A percentile compares a stretch with the other conserved stretches of the same genome.
Evolutionary conservation across 1,284 basidiomycete genomes (phyloP).

Genomic region (Pseudozyma thailandica): DNA sequence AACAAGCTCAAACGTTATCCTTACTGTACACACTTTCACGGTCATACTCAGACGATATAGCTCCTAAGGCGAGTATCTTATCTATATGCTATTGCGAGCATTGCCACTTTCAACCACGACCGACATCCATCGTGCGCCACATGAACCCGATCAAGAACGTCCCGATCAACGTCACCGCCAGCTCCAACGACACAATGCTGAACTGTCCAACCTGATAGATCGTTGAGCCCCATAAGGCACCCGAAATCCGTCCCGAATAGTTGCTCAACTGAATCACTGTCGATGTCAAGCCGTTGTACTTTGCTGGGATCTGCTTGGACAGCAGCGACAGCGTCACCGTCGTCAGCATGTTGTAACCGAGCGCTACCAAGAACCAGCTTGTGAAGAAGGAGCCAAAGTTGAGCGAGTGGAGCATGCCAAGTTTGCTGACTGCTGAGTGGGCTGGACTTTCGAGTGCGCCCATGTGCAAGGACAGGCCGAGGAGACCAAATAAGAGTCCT

Average conservation of each 20-base stretch:
- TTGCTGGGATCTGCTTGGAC: constrained; percentile 48
- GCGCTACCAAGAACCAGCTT: constrained; percentile 42
- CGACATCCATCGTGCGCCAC: constrained; percentile 49
- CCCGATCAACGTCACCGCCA: constrained; percentile 44
- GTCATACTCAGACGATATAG: too few species aligned
- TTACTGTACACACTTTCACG: too few species aligned
- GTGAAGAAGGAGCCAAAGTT: constrained; percentile 51
- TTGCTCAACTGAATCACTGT: constrained; percentile 51
- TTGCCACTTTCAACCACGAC: constrained; percentile 20
- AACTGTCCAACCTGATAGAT: constrained; percentile 52
- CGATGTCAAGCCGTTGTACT: constrained; percentile 45
- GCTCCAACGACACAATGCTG: constrained; percentile 42
- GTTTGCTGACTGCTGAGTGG: constrained; percentile 15
- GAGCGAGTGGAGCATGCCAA: constrained; percentile 21
- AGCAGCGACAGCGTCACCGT: constrained; percentile 48
- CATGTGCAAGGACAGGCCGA: constrained; percentile 47
- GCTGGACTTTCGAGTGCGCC: constrained; percentile 39
- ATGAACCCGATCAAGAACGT: constrained; percentile 38
- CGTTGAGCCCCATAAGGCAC: constrained; percentile 45
- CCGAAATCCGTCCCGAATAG: constrained; percentile 39
- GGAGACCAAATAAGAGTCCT: constrained; percentile 38
- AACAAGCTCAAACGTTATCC: too few species aligned
- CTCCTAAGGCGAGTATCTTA: too few species aligned
- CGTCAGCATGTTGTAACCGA: constrained; percentile 48
- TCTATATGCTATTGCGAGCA: too few species aligned